These are phyloP conservation scores for Rhizoclosmatium sp. DNA, from an alignment of 192 early-diverging fungal species.

Conservation along the genomic window DNA sequence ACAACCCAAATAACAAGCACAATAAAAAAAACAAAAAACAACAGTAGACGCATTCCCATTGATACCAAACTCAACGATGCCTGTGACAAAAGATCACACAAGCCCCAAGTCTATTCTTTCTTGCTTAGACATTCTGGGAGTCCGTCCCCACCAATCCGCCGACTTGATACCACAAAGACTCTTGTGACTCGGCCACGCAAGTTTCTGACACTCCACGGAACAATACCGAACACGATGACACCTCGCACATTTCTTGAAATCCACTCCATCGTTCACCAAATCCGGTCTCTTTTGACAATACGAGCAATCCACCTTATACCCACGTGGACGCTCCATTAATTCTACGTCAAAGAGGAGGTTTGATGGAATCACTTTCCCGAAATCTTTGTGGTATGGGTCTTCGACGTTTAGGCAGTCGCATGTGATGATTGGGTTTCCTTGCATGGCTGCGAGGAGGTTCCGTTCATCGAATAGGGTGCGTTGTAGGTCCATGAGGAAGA, in stretches of 20 bases:
- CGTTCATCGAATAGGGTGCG: not conserved
- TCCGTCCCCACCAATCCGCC: conserved; percentile 9
- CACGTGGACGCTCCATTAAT: not conserved
- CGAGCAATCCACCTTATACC: conserved; percentile 1
- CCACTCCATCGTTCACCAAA: not conserved
- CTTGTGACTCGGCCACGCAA: not conserved
- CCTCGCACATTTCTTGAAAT: not conserved
- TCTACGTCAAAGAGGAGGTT: conserved; percentile 9
- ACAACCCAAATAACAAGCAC: too few species aligned
- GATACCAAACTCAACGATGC: too few species aligned
- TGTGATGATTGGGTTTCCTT: not conserved
- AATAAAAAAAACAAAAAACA: too few species aligned
- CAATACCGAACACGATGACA: conserved; percentile 1
- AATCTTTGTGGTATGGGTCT: conserved; percentile 1
- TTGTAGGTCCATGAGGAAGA: not conserved
- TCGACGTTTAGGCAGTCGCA: conserved; percentile 16
- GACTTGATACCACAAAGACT: not conserved
- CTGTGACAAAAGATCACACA: not conserved
- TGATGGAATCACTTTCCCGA: not conserved
- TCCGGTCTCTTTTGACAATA: not conserved
- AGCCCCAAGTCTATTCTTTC: not conserved
- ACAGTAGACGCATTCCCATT: too few species aligned
- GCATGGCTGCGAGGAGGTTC: not conserved
- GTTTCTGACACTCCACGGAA: not conserved
- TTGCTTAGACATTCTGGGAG: conserved; percentile 5